Base-by-base conservation (phyloP, 2,329 filamentous ascomycete genomes). In the Fusarium humuli region DNA sequence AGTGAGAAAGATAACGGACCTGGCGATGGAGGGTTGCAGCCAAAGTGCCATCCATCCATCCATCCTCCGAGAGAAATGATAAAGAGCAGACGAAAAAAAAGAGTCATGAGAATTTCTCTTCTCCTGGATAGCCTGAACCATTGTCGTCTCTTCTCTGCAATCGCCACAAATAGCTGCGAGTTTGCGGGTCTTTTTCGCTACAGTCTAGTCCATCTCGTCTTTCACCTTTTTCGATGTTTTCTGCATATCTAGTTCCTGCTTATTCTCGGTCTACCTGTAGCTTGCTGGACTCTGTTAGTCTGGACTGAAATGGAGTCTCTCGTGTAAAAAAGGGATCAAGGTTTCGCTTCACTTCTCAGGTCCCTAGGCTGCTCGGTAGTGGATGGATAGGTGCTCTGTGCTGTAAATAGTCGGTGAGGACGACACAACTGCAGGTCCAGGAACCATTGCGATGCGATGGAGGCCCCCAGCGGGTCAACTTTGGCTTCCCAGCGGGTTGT, bases 321-420 rank as follows among this genome's bases (percentile, higher is more conserved):
- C 32, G 30, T 37, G 16, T 37, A 20, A 41, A 41, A n/a, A 37
- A 23, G 22, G 30, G 34, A 37, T 57, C 54, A 56, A 12, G 56
- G 46, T 64, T 56, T 70, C 67, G 54, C 52, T 59, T 60, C 54
- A 65, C 34, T 46, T 62, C 16, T 41, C 22, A 32, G 45, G 9
- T 23, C 16, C 23, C 23, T 37, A 54, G 48, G 29, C 32, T 10
- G 16, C 5, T 32, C 30, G 16, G 23, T 23, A 32, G 30, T 29
- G 65, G 69, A 55, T 41, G 49, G 48, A 54, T 23, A 67, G 70
- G 30, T 32, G 30, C 14, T 32, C 32, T 8, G 16, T 44, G 42
- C 16, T 30, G 63, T 52, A 25, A 65, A 66, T 66, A 70, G 73
- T 75, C 73, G 73, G 73, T 75, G 73, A 75, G 65, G 53, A 14